Base-by-base conservation (phyloP, 768 basidiomycete species). In the Lentinus brumalis region DNA sequence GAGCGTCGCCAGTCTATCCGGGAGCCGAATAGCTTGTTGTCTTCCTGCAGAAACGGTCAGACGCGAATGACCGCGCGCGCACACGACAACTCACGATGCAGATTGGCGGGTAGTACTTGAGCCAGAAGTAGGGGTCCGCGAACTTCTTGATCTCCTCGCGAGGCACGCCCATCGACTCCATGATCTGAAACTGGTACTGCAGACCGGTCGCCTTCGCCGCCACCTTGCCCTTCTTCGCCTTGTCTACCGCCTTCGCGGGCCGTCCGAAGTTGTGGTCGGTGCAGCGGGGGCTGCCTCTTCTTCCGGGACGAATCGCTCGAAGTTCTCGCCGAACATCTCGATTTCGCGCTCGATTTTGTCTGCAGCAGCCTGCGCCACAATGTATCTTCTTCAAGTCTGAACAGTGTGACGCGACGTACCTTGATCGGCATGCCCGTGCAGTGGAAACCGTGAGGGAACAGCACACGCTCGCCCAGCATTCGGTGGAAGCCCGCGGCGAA, bases 341-440 rank as follows among this genome's bases (percentile, higher is more conserved):
- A 98, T 95, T 77, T 99, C 97, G 54, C 97, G 89, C 59, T 96
- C 89, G 59, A 99, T 90, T 75, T 98, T 99, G 81, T 99, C 97
- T 9, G 96, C 81, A n/a, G 96, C 89, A 9, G 97, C 89, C 96
- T 98, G 49, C 54, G 18, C 39, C 4, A 47, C 46, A 16, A 8
- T 61, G 45, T 16, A 44, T 18, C n/a, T n/a, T 12, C 44, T 18
- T 47, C 14, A 58, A 45, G 16, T 31, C 16, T 39, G 21, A 4
- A 49, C 50, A 10, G 1, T 2, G 29, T 30, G 21, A 16, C 31
- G 55, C 29, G 9, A 77, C 88, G 60, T 62, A 93, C 96, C 86
- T 98, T 98, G 82, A 99, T 99, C 41, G 97, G 97, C 94, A 99
- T 91, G 38, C 97, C 97, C 5, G 97, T 99, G 68, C 91, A 92